These are phyloP conservation scores for Buxus sempervirens DNA, from an alignment of 164 flowering plant species.

Conservation along the genomic window DNA sequence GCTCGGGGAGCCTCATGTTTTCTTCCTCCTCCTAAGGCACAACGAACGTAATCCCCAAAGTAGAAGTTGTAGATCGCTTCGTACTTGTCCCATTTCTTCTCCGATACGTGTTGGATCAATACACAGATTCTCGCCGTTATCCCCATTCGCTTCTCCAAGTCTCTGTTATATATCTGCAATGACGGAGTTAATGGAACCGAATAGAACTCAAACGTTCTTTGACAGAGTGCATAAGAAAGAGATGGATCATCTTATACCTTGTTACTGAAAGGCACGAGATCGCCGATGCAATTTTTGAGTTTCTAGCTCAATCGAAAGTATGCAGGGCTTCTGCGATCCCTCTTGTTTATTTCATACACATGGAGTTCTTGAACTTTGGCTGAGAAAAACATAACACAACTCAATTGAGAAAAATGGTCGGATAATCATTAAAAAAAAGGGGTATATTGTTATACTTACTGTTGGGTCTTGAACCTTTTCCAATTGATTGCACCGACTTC, in stretches of 20 bases:
- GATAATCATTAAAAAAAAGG: no score
- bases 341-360: slow-evolving; percentile 71
- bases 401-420: no score
- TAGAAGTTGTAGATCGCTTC: slow-evolving; percentile 72
- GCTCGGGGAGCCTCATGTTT: no score
- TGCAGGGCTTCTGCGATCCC: slow-evolving; percentile 70
- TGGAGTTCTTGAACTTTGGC: slow-evolving; percentile 50
- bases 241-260: no score
- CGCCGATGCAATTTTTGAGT: slow-evolving; percentile 47
- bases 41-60: slow-evolving; percentile 77
- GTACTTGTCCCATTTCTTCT: slow-evolving; percentile 61
- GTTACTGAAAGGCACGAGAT: slow-evolving; percentile 68
- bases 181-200: no score
- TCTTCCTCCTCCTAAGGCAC: no score
- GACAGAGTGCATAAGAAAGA: no score
- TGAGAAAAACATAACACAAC: no score
- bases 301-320: slow-evolving; percentile 53
- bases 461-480: no score
- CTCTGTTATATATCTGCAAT: slow-evolving; percentile 46
- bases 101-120: slow-evolving; percentile 52
- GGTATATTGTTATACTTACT: no score
- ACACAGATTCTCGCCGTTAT: slow-evolving; percentile 57
- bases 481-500: no score
- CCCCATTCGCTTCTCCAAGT: slow-evolving; percentile 56
- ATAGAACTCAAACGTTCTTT: no score